phyloP scores from a whole-genome alignment of 177 flowering plant species.

The Vitis hybrid region DNA sequence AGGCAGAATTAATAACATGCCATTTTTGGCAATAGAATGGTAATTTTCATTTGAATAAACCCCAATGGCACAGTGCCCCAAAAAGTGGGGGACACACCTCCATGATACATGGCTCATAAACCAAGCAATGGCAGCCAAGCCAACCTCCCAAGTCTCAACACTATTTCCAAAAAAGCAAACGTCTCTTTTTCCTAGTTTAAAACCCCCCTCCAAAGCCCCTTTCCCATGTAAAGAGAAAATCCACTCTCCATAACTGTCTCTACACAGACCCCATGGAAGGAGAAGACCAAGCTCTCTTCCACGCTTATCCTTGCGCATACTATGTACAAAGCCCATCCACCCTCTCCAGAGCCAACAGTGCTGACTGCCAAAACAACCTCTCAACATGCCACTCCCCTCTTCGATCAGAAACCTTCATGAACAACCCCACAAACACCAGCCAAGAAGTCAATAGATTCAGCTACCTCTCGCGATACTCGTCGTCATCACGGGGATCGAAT shows the following conservation, averaged over 20 bases:
- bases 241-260: slow-evolving; percentile 12
- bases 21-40: too few species aligned
- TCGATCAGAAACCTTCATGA: slow-evolving; percentile 12
- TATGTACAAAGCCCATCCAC: slow-evolving; percentile 86
- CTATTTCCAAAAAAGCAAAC: neutral
- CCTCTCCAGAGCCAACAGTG: slow-evolving; percentile 43
- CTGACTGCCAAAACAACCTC: slow-evolving; percentile 17
- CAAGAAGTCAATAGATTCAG: slow-evolving; percentile 19
- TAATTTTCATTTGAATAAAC: too few species aligned
- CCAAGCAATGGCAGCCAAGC: neutral
- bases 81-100: too few species aligned
- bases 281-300: slow-evolving; percentile 43
- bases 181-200: slow-evolving; percentile 21
- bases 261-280: slow-evolving; percentile 10
- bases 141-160: too few species aligned
- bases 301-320: slow-evolving; percentile 48
- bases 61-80: too few species aligned
- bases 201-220: slow-evolving; percentile 14
- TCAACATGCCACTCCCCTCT: slow-evolving; percentile 27
- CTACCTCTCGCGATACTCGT: slow-evolving; percentile 60
- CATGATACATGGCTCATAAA: neutral
- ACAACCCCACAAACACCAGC: slow-evolving; percentile 8
- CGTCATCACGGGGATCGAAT: slow-evolving; percentile 69
- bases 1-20: too few species aligned
- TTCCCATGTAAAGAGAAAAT: neutral